Conservation (phyloP, 176 grass and related monocot species). For the Oryza longistaminata region DNA sequence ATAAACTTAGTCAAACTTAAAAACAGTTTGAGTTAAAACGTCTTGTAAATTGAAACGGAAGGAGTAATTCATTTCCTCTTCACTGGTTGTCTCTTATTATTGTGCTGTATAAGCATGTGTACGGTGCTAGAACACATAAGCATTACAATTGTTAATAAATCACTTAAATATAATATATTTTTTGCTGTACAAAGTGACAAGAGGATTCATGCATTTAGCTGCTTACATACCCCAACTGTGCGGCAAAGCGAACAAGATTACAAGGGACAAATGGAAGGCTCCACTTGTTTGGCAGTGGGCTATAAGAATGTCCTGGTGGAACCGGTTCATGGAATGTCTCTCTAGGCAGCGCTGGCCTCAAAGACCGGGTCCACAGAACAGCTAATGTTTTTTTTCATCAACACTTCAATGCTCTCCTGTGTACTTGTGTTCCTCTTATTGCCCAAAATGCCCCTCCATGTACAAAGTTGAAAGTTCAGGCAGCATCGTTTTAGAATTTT, state of each 20-base stretch:
- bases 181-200: not conserved
- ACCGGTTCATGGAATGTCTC: not conserved
- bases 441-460: conserved; percentile 10
- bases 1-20: too few relatives aligned
- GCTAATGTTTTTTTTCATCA: not conserved
- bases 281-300: not conserved
- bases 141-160: not conserved
- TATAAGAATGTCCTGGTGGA: not conserved
- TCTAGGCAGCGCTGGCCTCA: not conserved
- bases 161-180: not conserved
- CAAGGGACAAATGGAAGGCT: not conserved
- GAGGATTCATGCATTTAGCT: not conserved
- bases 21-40: too few relatives aligned
- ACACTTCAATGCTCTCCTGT: conserved; percentile 1
- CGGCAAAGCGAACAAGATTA: not conserved
- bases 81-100: not conserved
- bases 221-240: not conserved
- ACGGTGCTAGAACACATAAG: too few relatives aligned
- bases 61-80: not conserved
- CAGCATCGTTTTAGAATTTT: not conserved
- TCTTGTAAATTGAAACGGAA: too few relatives aligned
- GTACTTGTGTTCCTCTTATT: conserved; percentile 12
- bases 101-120: too few relatives aligned
- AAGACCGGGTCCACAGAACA: conserved; percentile 27
- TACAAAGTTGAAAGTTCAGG: not conserved